Evolutionary conservation across 495 filamentous ascomycete genomes (phyloP), one percentile per base, ranked within the genome.

Genomic region (Podospora comata): DNA sequence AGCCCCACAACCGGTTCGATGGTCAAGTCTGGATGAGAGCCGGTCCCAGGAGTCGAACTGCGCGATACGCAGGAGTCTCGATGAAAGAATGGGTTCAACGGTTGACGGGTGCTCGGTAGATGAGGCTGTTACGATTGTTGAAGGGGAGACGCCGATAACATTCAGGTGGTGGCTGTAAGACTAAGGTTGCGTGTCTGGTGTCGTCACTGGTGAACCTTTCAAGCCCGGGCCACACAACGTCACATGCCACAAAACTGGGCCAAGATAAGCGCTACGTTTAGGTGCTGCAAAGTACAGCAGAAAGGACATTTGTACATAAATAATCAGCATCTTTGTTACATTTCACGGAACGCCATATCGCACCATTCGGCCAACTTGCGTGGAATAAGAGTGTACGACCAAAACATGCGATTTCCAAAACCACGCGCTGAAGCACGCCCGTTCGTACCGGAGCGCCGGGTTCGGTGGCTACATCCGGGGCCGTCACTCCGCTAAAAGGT

Each of bases 261-360:
- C 61, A 48, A 63, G 61, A 63, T 34, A 63, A 63, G 30, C 61
- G 61, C 61, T 32, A 63, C 61, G n/a, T 26, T 5, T 30, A 9
- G 59, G 19, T 30, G 59, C 26, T 18, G 23, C 20, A 18, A 61
- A 16, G 27, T 6, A 61, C 5, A 26, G 59, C 26, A 18, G 30
- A 28, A 32, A 32, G 30, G 4, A 16, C 23, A 16, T 23, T 16
- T 20, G 13, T 28, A 34, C 23, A 30, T 26, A 61, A 61, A 30
- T 20, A 32, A 26, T 18, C 59, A 13, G 39, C 9, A 48, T 11
- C 39, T 48, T 48, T 48, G 9, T 48, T 48, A 11, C 39, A 48
- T 48, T 48, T 48, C 39, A 48, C 13, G 9, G 39, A 11, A 58
- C 20, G 56, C 6, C 9, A 48, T 23, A 23, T 23, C 23, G 1